Percentiles rank a stretch among this genome's conserved stretches.
These are phyloP conservation scores for Colletotrichum simmondsii DNA, from an alignment of 2,329 filamentous ascomycete species.

Conservation along the genomic window DNA sequence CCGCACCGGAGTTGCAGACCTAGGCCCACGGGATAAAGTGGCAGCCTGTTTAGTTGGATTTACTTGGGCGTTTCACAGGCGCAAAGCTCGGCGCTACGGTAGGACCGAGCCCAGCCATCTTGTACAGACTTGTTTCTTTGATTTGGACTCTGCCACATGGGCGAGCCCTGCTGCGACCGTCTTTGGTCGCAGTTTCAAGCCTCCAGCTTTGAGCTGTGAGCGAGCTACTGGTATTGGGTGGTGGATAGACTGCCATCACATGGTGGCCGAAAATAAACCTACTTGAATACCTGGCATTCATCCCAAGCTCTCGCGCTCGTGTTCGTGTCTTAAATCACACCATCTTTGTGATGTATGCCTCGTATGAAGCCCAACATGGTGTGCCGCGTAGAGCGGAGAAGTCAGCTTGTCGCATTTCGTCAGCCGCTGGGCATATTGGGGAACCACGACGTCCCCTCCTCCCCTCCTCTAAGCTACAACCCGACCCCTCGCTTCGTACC, in stretches of 20 bases:
- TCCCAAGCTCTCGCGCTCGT: not conserved
- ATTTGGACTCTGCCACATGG: not conserved
- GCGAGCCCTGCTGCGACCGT: not conserved
- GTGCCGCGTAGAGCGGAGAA: not conserved
- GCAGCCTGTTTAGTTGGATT: slow-evolving; percentile 28
- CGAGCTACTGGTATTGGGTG: not conserved
- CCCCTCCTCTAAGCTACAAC: too few relatives aligned
- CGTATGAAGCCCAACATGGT: not conserved
- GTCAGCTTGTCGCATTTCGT: not conserved
- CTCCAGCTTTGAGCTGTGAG: slow-evolving; percentile 7
- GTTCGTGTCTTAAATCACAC: not conserved
- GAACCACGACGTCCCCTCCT: slow-evolving; percentile 2
- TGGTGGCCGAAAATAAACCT: slow-evolving; percentile 22
- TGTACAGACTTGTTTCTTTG: slow-evolving; percentile 26
- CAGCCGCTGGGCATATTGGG: not conserved
- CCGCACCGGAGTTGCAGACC: slow-evolving; percentile 27
- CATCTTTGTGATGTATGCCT: not conserved
- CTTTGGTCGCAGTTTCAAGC: slow-evolving; percentile 9
- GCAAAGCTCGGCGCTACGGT: slow-evolving; percentile 4
- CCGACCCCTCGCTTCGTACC: slow-evolving; percentile 4
- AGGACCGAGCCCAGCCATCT: slow-evolving; percentile 18
- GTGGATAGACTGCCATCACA: not conserved
- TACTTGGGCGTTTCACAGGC: slow-evolving; percentile 22
- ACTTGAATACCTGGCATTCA: slow-evolving; percentile 1
- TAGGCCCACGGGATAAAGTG: slow-evolving; percentile 23